Conservation (phyloP, 768 basidiomycete species). For the Suillus ampliporus region DNA sequence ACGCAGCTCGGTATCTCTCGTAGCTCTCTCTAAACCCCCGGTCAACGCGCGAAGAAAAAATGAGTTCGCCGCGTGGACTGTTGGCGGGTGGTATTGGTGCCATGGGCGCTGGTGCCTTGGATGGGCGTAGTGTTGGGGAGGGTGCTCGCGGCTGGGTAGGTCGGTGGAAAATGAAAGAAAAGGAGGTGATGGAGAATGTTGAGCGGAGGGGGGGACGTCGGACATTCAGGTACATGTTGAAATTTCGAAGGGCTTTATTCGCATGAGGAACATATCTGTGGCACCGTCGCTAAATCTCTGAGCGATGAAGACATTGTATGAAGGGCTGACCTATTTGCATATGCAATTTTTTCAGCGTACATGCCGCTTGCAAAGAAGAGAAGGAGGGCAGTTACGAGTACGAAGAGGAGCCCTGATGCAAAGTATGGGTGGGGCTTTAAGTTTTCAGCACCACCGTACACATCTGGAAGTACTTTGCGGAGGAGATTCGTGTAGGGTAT, state of each 20-base stretch:
- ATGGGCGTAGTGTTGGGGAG: slow-evolving; percentile 40
- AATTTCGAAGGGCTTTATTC: slow-evolving; percentile 86
- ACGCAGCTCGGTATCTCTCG: slow-evolving; percentile 87
- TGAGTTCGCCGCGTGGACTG: slow-evolving; percentile 95
- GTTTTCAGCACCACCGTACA: slow-evolving; percentile 45
- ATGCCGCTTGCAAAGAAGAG: slow-evolving; percentile 97
- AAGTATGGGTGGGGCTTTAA: slow-evolving; percentile 73
- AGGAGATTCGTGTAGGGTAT: slow-evolving; percentile 64
- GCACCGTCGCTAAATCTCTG: slow-evolving; percentile 16
- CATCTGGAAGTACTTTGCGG: slow-evolving; percentile 54
- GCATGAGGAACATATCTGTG: slow-evolving; percentile 94
- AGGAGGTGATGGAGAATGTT: slow-evolving; percentile 50
- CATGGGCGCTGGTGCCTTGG: slow-evolving; percentile 50
- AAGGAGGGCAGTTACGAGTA: slow-evolving; percentile 87
- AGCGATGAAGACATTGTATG: slow-evolving; percentile 20
- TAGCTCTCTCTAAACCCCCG: slow-evolving; percentile 86
- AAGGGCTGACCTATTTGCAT: slow-evolving; percentile 82
- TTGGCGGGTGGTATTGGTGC: slow-evolving; percentile 83
- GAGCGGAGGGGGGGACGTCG: slow-evolving; percentile 77
- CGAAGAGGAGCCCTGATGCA: slow-evolving; percentile 80
- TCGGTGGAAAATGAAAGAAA: slow-evolving; percentile 45
- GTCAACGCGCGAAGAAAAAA: slow-evolving; percentile 91
- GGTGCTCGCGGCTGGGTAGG: slow-evolving; percentile 28
- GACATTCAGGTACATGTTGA: slow-evolving; percentile 98
- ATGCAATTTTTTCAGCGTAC: slow-evolving; percentile 95